Conservation (phyloP, 2,329 filamentous ascomycete species). For the Fusarium nematophilum region DNA sequence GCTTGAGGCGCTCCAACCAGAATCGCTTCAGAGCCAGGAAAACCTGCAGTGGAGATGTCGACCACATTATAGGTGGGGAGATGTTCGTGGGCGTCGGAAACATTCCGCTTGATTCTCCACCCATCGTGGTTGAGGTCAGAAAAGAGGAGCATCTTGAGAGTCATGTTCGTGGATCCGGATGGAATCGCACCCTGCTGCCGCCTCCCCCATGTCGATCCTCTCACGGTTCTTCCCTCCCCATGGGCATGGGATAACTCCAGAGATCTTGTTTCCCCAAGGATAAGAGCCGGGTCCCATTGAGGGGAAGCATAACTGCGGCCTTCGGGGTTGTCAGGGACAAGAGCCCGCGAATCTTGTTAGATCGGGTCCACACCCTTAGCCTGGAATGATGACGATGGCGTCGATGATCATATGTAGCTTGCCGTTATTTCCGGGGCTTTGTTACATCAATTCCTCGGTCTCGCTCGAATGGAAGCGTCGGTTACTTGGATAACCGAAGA, state of each 20-base stretch:
- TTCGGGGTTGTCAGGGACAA: background rate
- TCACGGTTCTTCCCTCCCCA: slow-evolving; percentile 15
- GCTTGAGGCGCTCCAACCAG: slow-evolving; percentile 4
- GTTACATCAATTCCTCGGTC: background rate
- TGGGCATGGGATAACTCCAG: slow-evolving; percentile 13
- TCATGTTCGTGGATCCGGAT: slow-evolving; percentile 27
- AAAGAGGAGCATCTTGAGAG: slow-evolving; percentile 14
- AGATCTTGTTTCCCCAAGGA: slow-evolving; percentile 22
- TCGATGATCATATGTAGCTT: background rate
- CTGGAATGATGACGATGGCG: slow-evolving; percentile 20
- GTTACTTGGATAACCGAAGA: slow-evolving; percentile 12
- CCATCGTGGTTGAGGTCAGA: slow-evolving; percentile 3
- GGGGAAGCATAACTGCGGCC: slow-evolving; percentile 34
- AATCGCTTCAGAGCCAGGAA: slow-evolving; percentile 7
- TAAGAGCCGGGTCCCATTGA: slow-evolving; percentile 18
- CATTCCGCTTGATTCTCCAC: slow-evolving; percentile 25
- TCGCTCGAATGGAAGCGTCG: slow-evolving; percentile 34
- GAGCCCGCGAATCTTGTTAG: slow-evolving; percentile 3
- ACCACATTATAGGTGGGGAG: slow-evolving; percentile 26
- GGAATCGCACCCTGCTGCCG: slow-evolving; percentile 21
- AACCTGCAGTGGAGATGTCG: slow-evolving; percentile 24
- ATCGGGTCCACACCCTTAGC: slow-evolving; percentile 9
- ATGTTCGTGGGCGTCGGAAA: slow-evolving; percentile 14
- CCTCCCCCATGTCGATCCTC: slow-evolving; percentile 25
- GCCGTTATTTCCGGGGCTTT: slow-evolving; percentile 35